Evolutionary conservation across 192 early-diverging fungal species (phyloP), one percentile per base, ranked within the genome.

Genomic region (Coemansia sp.): DNA sequence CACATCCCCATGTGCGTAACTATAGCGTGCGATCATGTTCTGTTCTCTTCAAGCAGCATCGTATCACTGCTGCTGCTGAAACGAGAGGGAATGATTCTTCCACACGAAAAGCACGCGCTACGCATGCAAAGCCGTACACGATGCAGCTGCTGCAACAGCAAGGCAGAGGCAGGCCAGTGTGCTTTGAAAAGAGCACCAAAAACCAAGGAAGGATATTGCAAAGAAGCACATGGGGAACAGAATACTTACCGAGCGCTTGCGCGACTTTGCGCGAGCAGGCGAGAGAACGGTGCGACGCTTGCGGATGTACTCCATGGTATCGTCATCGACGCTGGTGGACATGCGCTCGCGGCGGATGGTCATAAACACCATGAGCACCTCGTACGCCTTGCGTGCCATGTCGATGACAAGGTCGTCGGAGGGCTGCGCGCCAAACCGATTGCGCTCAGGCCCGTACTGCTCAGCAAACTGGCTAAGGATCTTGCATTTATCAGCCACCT

Each of bases 251-350:
- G 79, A 75, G 50, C 79, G 79, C 59, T 82, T 82, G 52, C 79
- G 69, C 19, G 72, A 57, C 53, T 78, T 78, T 55, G 61, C 47
- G 2, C 67, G 64, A 5, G 81, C 58, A 8, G 76, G 70, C 20
- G 81, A 72, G n/a, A 79, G 69, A 59, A 78, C 72, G 1, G 75
- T 83, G 67, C 81, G 81, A 28, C 75, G 75, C 47, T 83, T 83
- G 50, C 81, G 75, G 25, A 83, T 83, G 54, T 83, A 83, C 61
- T 83, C 72, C 81, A 83, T 83, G 10, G 81, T 74, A 19, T 83
- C 81, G 52, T 75, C 67, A 54, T 79, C 81, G 36, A 50, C 65
- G 22, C 66, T 70, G 54, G 72, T 68, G 7, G 72, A 74, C 75
- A 78, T 72, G 53, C 73, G 70, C 55, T 83, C 81, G 34, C 72